phyloP scores from a whole-genome alignment of 495 filamentous ascomycete species.

The Cenococcum geophilum region DNA sequence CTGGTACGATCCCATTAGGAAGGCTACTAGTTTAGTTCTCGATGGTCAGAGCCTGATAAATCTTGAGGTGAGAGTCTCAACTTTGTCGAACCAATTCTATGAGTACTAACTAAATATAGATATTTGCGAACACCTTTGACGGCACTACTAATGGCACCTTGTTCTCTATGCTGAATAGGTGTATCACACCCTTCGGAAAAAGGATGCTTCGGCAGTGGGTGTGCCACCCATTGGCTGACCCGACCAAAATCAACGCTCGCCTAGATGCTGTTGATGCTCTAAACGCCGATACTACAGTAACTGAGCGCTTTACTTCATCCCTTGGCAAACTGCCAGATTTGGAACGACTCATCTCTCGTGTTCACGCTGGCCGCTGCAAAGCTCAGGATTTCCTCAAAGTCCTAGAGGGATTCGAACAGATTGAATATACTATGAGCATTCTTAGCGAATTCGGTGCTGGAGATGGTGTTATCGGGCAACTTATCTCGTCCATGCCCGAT shows the following conservation, averaged over 20 bases:
- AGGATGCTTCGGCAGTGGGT: conserved; percentile 96
- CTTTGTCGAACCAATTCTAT: neutral
- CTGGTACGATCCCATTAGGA: conserved; percentile 90
- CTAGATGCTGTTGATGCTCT: conserved; percentile 92
- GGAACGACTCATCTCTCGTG: conserved; percentile 86
- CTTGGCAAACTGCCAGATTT: conserved; percentile 89
- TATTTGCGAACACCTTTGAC: conserved; percentile 91
- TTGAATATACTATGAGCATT: conserved; percentile 81
- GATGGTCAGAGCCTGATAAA: conserved; percentile 98
- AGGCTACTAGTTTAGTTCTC: conserved; percentile 84
- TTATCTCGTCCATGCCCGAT: conserved; percentile 81
- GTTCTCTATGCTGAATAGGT: conserved; percentile 85
- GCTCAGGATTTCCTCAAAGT: conserved; percentile 90
- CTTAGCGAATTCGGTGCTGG: conserved; percentile 62
- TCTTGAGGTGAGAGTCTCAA: conserved; percentile 50
- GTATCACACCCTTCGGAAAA: conserved; percentile 96
- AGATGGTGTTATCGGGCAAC: conserved; percentile 74
- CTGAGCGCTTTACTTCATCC: conserved; percentile 76
- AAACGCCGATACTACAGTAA: conserved; percentile 70
- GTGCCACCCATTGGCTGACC: conserved; percentile 87
- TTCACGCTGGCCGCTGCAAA: conserved; percentile 84
- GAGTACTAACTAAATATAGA: conserved; percentile 27
- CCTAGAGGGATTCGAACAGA: conserved; percentile 94
- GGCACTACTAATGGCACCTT: conserved; percentile 78
- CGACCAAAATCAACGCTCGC: conserved; percentile 82